Conservation (phyloP, 345 rosid genomes). For the Brassica cretica region DNA sequence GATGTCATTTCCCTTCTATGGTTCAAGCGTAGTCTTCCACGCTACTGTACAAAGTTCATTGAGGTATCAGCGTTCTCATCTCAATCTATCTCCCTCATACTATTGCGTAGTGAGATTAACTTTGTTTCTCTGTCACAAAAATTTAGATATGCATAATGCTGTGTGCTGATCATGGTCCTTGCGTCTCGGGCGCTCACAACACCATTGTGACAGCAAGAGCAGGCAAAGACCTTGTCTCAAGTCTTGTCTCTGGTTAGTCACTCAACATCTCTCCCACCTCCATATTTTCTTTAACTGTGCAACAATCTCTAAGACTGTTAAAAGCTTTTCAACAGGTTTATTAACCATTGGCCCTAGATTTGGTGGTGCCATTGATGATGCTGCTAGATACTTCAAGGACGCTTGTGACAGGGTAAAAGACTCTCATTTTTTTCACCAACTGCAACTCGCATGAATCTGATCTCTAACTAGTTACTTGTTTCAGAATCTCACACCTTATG, state of each 20-base stretch:
- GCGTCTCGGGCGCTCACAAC: conserved; percentile 98
- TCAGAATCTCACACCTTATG: conserved; percentile 88
- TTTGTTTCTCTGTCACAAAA: conserved; percentile 20
- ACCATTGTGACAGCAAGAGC: conserved; percentile 97
- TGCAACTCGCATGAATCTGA: conserved; percentile 25
- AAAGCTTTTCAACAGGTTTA: conserved; percentile 56
- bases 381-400: conserved; percentile 96
- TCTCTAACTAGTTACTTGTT: conserved; percentile 22
- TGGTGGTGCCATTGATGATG: conserved; percentile 99
- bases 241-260: conserved; percentile 79
- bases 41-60: conserved; percentile 89
- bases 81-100: neutral
- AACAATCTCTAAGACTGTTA: neutral
- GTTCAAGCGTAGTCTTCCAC: conserved; percentile 99
- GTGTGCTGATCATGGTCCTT: conserved; percentile 99
- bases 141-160: conserved; percentile 92
- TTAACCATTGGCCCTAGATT: conserved; percentile 97
- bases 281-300: neutral
- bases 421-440: neutral
- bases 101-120: conserved; percentile 4
- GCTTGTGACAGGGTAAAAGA: conserved; percentile 78
- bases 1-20: conserved; percentile 92
- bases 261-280: neutral
- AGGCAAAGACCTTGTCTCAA: conserved; percentile 98
- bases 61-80: conserved; percentile 52